Base-by-base conservation (phyloP, 2,329 filamentous ascomycete genomes). In the Fusarium sublunatum region DNA sequence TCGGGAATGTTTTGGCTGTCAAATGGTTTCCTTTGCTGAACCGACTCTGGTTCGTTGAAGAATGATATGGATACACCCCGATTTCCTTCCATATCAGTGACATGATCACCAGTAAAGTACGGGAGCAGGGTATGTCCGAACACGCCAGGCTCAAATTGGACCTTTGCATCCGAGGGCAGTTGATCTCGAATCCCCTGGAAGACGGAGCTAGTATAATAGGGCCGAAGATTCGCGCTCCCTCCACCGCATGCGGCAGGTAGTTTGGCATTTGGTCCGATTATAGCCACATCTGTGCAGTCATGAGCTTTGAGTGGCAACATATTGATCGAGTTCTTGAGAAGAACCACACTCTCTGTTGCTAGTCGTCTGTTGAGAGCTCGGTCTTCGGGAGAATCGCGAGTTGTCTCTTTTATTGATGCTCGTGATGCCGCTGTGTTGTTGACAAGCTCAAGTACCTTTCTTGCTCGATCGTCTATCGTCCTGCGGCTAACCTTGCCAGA, bases 261-360 rank as follows among this genome's bases (percentile, higher is more conserved):
- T 45, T 80, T 82, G 10, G 83, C 77, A 54, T 85, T 86, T 7
- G 83, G 82, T 4, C 83, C 84, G 54, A 86, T 84, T 15, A 86
- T 77, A 10, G 83, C 79, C 12, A 84, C 73, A 5, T 79, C 76
- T 54, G 80, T 77, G 47, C 35, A 44, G 2, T 61, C 22, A n/a
- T 36, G 3, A 13, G 40, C 6, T 5, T 13, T 12, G 9, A 86
- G 71, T 0, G 88, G 88, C 0, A 91, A 76, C 2, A 86, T 72
- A 13, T 77, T 76, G 6, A 79, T 79, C 24, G 87, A 81, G 61
- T 91, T 91, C 75, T 90, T 89, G 41, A 90, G 76, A 15, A 90
- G 79, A 0, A 90, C 86, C 9, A 89, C 83, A 2, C 84, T 86
- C 42, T 63, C 56, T 0, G 40, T 31, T 3, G 58, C 56, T 11